Conservation (phyloP, 805 yeast genomes). For the Yamadazyma akitaensis region DNA sequence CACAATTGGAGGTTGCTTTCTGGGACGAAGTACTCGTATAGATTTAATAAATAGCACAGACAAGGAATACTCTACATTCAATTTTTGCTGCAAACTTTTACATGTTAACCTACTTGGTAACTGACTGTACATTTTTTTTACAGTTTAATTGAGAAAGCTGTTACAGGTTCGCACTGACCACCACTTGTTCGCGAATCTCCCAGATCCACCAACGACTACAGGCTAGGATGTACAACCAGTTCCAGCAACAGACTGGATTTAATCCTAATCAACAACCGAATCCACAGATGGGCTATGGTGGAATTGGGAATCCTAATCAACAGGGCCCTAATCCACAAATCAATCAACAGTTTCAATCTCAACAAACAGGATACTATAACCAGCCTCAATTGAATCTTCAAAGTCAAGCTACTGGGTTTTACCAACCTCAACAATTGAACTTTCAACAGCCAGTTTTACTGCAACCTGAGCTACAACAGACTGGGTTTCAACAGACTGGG, state of each 20-base stretch:
- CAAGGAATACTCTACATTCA: too few species aligned
- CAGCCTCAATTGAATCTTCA: slow-evolving; percentile 28
- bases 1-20: slow-evolving; percentile 59
- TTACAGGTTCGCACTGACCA: neutral
- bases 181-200: slow-evolving; percentile 3
- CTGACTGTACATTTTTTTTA: neutral
- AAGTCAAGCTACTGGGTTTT: slow-evolving; percentile 35
- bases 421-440: slow-evolving; percentile 18
- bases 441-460: slow-evolving; percentile 20
- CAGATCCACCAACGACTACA: neutral
- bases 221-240: slow-evolving; percentile 37
- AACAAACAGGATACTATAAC: neutral
- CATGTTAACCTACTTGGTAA: neutral
- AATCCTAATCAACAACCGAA: slow-evolving; percentile 17
- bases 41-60: neutral
- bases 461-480: neutral
- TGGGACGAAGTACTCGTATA: slow-evolving; percentile 52
- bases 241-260: slow-evolving; percentile 28
- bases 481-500: neutral
- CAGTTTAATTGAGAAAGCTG: neutral
- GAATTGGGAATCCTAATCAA: neutral
- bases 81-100: neutral
- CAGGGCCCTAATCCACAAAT: neutral
- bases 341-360: neutral
- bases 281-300: slow-evolving; percentile 17